Percentiles rank a stretch among this genome's conserved stretches.
These are phyloP conservation scores for Tetraselmis striata DNA, from an alignment of 139 green algal genomes.

Conservation along the genomic window DNA sequence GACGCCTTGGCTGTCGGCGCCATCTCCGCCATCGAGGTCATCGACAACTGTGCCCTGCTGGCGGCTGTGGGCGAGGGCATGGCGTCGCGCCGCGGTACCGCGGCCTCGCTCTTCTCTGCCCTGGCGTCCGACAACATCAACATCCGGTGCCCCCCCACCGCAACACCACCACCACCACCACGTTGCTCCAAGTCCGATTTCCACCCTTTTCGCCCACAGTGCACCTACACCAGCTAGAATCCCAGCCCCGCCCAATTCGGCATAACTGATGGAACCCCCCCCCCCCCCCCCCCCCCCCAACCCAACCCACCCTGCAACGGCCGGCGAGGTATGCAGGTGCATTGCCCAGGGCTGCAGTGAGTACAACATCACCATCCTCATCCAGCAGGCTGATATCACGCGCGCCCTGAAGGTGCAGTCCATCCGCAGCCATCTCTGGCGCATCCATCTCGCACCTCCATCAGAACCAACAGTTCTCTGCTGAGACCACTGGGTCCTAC, in stretches of 20 bases:
- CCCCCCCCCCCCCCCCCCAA: background rate
- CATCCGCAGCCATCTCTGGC: no score
- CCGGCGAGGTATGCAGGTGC: background rate
- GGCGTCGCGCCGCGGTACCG: constrained; percentile 71
- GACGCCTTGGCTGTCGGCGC: constrained; percentile 61
- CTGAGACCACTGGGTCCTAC: no score
- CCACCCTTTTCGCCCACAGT: no score
- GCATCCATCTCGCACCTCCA: no score
- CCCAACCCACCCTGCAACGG: background rate
- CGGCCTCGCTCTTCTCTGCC: constrained; percentile 87
- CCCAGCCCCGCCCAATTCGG: no score
- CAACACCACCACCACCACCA: no score
- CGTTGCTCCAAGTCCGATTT: no score
- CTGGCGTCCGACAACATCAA: constrained; percentile 92
- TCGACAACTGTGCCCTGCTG: constrained; percentile 83
- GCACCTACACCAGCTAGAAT: no score
- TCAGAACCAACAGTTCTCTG: no score
- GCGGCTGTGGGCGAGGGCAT: constrained; percentile 92
- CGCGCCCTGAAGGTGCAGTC: constrained; percentile 14
- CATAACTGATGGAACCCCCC: background rate
- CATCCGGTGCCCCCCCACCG: constrained; percentile 42
- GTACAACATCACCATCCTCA: constrained; percentile 98
- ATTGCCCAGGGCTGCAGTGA: constrained; percentile 82
- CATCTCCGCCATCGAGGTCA: constrained; percentile 63
- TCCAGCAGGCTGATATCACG: constrained; percentile 59